Conservation (phyloP, 2,329 filamentous ascomycete genomes). For the Coleophoma eucalyptorum region DNA sequence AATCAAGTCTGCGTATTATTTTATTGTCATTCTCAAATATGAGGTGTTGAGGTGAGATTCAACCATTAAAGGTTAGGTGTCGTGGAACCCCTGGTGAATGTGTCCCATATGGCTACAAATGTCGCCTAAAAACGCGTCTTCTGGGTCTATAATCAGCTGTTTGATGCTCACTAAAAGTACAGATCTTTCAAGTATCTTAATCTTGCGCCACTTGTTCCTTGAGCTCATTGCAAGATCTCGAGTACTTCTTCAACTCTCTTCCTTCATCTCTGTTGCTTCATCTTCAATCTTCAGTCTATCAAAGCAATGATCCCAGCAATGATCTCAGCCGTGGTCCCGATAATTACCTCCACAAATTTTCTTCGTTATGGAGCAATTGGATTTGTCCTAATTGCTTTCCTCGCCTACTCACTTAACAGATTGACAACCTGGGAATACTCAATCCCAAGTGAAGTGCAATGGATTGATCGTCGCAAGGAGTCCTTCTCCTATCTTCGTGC, state of each 20-base stretch:
- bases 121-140: background rate
- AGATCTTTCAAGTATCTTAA: background rate
- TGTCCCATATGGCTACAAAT: background rate
- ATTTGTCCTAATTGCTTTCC: background rate
- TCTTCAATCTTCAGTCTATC: background rate
- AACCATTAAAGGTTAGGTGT: too few relatives aligned
- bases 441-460: background rate
- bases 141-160: background rate
- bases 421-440: conserved; percentile 1
- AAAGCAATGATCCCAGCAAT: background rate
- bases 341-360: background rate
- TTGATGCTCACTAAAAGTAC: background rate
- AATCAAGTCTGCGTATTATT: too few relatives aligned
- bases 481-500: background rate
- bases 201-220: background rate
- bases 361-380: conserved; percentile 1
- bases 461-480: conserved; percentile 1
- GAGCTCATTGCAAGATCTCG: background rate
- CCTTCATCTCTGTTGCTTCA: background rate
- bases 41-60: too few relatives aligned
- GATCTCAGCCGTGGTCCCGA: background rate
- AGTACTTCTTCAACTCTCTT: background rate
- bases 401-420: background rate
- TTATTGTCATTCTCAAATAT: too few relatives aligned
- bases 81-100: background rate